Conservation (phyloP, 169 alveolate genomes). For the Plasmodium sp. region DNA sequence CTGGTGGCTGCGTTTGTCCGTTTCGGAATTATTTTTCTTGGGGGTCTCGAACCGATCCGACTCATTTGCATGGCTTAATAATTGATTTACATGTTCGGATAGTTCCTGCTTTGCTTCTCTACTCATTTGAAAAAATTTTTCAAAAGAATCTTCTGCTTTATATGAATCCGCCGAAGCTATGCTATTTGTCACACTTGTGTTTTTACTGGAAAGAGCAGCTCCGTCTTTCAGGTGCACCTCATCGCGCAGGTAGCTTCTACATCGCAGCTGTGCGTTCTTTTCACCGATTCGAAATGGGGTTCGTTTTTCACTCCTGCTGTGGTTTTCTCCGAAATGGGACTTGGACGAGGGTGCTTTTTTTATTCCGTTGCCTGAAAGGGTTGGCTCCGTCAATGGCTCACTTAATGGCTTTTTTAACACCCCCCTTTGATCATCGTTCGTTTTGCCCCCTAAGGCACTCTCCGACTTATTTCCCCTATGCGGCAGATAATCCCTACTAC, state of each 20-base stretch:
- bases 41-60: not conserved
- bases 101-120: slow-evolving; percentile 46
- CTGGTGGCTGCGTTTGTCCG: not conserved
- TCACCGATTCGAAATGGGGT: not conserved
- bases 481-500: not conserved
- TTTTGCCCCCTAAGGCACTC: not conserved
- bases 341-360: not conserved
- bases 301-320: not conserved
- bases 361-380: not conserved
- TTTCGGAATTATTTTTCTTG: not conserved
- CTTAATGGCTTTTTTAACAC: not conserved
- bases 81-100: slow-evolving; percentile 59
- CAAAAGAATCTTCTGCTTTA: slow-evolving; percentile 11
- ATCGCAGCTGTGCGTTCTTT: not conserved
- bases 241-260: not conserved
- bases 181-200: slow-evolving; percentile 7
- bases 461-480: not conserved
- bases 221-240: not conserved
- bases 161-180: slow-evolving; percentile 7
- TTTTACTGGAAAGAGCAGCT: not conserved
- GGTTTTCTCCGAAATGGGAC: not conserved
- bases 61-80: slow-evolving; percentile 15
- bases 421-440: not conserved
- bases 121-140: slow-evolving; percentile 28
- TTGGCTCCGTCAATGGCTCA: not conserved